phyloP scores from a whole-genome alignment of 2,329 filamentous ascomycete genomes.

The Aspergillus fijiensis region DNA sequence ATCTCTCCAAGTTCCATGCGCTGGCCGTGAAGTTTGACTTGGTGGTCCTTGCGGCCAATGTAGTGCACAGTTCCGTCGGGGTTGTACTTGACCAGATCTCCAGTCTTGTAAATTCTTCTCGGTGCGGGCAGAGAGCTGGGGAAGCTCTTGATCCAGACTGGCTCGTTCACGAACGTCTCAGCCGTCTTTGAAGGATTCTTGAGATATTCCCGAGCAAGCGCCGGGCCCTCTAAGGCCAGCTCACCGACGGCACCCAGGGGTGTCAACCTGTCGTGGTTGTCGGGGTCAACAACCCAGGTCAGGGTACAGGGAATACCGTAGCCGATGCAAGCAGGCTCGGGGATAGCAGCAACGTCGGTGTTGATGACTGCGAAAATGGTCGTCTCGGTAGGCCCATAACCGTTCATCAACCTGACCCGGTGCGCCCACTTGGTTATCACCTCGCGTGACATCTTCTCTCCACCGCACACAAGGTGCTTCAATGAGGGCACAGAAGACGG shows the following conservation, averaged over 20 bases:
- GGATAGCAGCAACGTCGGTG: constrained; percentile 27
- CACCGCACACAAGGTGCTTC: constrained; percentile 46
- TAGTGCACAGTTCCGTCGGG: constrained; percentile 22
- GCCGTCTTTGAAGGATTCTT: constrained; percentile 35
- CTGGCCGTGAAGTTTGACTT: constrained; percentile 66
- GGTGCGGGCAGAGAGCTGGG: constrained; percentile 7
- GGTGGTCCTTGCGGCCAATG: constrained; percentile 60
- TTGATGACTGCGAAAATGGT: constrained; percentile 34
- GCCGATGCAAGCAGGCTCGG: constrained; percentile 23
- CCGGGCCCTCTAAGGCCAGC: constrained; percentile 39
- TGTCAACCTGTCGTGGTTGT: constrained; percentile 31
- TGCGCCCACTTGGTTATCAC: constrained; percentile 69
- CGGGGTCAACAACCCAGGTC: constrained; percentile 36
- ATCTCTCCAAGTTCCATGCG: constrained; percentile 61
- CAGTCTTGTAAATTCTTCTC: constrained; percentile 29
- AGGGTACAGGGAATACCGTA: constrained; percentile 22
- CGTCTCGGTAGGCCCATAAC: constrained; percentile 41
- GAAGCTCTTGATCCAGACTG: constrained; percentile 24
- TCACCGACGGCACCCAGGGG: constrained; percentile 40
- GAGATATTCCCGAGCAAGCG: constrained; percentile 43
- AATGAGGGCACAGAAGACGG: constrained; percentile 42
- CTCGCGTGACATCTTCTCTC: constrained; percentile 66
- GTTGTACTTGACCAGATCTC: constrained; percentile 26
- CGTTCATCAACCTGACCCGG: constrained; percentile 39
- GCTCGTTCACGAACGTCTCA: constrained; percentile 27